Evolutionary conservation across 768 basidiomycete genomes (phyloP), one percentile per base, ranked within the genome.

Genomic region (Termitomyces sp.): DNA sequence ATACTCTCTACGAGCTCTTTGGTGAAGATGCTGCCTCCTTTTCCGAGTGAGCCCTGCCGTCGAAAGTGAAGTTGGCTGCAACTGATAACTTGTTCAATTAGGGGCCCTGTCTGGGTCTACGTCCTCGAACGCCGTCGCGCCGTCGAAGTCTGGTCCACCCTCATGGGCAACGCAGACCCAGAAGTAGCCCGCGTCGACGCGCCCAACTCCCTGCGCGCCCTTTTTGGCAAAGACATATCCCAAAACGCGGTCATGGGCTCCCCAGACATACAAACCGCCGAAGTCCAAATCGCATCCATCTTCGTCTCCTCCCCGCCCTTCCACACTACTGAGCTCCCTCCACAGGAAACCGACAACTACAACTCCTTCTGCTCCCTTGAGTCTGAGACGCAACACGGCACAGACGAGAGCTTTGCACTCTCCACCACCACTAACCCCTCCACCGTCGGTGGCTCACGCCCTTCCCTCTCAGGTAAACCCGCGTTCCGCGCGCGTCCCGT

Each of bases 51-150:
- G 88, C 52, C 22, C 11, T 53, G 50, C 36, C 55, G 12, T 42
- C 41, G 12, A 41, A 18, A 42, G n/a, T 45, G 30, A 18, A 12
- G 16, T 20, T 27, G 31, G 22, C 8, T 22, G 31, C 13, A n/a
- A 22, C 36, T 36, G 60, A 46, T 60, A 55, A 41, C 61, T 52
- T 42, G 59, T 46, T 56, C 58, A 34, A 36, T 51, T 61, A 93
- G 91, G 61, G 90, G 89, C 58, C 88, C 91, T 20, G 89, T 92
- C n/a, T 93, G 92, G 89, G 90, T 94, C 22, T 94, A 93, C 70
- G 88, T 94, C 41, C 86, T 94, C 61, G 92, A 93, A 69, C 84
- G 91, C 39, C 78, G 88, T 54, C 83, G 88, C 41, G 88, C 92
- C 6, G 87, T 94, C 50, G 86, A 91, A 71, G 89, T 91, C 54